phyloP scores from a whole-genome alignment of 176 grass and related monocot genomes.

The Triticum urartu region DNA sequence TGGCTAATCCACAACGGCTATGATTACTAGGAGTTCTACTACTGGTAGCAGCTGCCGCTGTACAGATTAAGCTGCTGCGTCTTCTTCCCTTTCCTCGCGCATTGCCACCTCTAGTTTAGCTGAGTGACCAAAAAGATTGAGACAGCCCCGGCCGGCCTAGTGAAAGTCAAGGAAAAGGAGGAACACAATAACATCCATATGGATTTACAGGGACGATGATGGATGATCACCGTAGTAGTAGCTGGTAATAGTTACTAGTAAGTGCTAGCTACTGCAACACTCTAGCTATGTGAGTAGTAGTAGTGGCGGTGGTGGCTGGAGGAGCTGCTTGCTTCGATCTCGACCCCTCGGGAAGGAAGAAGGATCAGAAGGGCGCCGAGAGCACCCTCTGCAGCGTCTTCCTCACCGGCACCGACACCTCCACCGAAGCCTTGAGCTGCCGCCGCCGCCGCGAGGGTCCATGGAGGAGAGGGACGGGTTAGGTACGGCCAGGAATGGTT shows the following conservation, averaged over 20 bases:
- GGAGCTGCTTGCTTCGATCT: background rate
- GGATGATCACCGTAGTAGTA: background rate
- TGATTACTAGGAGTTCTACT: too few species aligned
- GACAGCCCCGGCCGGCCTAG: background rate
- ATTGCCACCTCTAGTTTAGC: background rate
- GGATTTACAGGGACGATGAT: background rate
- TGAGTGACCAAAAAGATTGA: background rate
- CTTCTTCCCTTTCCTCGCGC: too few species aligned
- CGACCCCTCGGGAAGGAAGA: background rate
- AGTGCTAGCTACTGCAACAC: too few species aligned
- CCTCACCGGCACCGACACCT: constrained; percentile 35
- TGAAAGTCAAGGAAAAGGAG: too few species aligned
- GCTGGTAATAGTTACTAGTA: too few species aligned
- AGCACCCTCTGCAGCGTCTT: constrained; percentile 44
- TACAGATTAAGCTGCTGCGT: background rate
- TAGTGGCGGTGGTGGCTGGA: too few species aligned
- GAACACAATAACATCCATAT: background rate
- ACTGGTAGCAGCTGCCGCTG: constrained; percentile 5
- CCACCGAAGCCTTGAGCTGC: constrained; percentile 41
- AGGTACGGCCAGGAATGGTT: background rate
- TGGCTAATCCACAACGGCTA: too few species aligned
- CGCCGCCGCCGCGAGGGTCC: too few species aligned
- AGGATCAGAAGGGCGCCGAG: constrained; percentile 46
- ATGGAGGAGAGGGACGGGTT: too few species aligned
- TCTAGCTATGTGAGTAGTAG: background rate